A percentile compares a stretch with the other conserved stretches of the same genome.
Conservation (phyloP, 2,329 filamentous ascomycete genomes). For the Hypomyces perniciosus region DNA sequence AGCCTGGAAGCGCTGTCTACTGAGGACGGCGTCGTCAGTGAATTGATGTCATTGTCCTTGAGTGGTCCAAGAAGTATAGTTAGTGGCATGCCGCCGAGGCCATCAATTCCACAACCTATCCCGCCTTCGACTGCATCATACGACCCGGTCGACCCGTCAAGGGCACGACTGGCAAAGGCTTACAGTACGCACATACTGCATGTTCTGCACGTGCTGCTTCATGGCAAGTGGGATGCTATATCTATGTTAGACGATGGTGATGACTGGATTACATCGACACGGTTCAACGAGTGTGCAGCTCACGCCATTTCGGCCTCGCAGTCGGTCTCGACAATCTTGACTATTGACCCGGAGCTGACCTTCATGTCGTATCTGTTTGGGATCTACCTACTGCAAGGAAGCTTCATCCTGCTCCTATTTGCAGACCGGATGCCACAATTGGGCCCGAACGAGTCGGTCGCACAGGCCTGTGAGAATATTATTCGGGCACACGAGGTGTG, state of each 20-base stretch:
- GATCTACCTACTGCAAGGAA: constrained; percentile 46
- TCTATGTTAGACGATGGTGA: constrained; percentile 43
- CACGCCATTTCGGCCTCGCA: constrained; percentile 43
- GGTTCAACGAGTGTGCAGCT: constrained; percentile 39
- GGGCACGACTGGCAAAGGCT: constrained; percentile 35
- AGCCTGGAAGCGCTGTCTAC: constrained; percentile 29
- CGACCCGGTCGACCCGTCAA: constrained; percentile 23
- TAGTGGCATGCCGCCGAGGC: constrained; percentile 5
- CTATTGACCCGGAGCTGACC: constrained; percentile 42
- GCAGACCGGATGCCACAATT: constrained; percentile 44
- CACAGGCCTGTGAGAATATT: constrained; percentile 44
- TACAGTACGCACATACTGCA: constrained; percentile 44
- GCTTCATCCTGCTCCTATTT: constrained; percentile 43
- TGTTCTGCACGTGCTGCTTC: constrained; percentile 41
- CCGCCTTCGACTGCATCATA: constrained; percentile 9
- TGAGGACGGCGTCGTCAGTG: constrained; percentile 15
- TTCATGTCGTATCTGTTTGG: constrained; percentile 50
- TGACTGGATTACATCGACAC: constrained; percentile 41
- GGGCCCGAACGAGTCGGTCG: constrained; percentile 38
- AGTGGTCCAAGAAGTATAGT: constrained; percentile 4
- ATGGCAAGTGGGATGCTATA: constrained; percentile 45
- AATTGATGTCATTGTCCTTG: constrained; percentile 4
- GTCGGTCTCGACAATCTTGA: constrained; percentile 39
- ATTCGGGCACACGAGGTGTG: constrained; percentile 46
- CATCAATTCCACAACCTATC: constrained; percentile 13